Base-by-base conservation (phyloP, 208 protist species). In the Trypanosoma mega region DNA sequence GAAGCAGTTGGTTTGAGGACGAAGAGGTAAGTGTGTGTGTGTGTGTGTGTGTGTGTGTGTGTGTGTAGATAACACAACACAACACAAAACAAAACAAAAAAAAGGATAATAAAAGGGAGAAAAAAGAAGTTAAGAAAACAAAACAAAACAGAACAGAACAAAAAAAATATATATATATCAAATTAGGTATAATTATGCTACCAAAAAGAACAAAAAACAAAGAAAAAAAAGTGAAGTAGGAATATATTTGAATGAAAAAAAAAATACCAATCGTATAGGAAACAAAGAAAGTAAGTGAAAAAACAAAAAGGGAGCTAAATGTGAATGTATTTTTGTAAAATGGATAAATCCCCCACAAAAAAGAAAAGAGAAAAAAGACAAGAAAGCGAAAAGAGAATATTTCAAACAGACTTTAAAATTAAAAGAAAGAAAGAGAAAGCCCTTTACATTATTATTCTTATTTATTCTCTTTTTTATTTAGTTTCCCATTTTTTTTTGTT, bases 141-240 rank as follows among this genome's bases (percentile, higher is more conserved):
- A 48, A 62, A 4, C 0, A 23, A 63, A 18, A 21, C 50, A 24
- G 30, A 41, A 49, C 3, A 7, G 36, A 26, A 41, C 18, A 43
- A 47, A 59, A 47, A 29, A 6, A 47, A 14, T 26, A 33, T 59
- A 21, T 59, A 34, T 3, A n/a, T 46, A 3, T 59, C 21, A 16
- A 27, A 18, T 2, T 59, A 9, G 30, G 26, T 46, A 26, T 47
- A n/a, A 11, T 34, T 18, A 31, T 33, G 9, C 14, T 43, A 45
- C 6, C 4, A n/a, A 23, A n/a, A 23, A 48, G 8, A 7, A 48
- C 21, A 48, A 23, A 23, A 48, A 48, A 3, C 21, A 48, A 48
- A 23, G 1, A 23, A 48, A 23, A 23, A 48, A 7, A 23, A 23
- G 27, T 16, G 44, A 48, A n/a, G n/a, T n/a, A n/a, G n/a, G n/a